Conservation (phyloP, 257 asterid genomes). For the Thymus quinquecostatus region DNA sequence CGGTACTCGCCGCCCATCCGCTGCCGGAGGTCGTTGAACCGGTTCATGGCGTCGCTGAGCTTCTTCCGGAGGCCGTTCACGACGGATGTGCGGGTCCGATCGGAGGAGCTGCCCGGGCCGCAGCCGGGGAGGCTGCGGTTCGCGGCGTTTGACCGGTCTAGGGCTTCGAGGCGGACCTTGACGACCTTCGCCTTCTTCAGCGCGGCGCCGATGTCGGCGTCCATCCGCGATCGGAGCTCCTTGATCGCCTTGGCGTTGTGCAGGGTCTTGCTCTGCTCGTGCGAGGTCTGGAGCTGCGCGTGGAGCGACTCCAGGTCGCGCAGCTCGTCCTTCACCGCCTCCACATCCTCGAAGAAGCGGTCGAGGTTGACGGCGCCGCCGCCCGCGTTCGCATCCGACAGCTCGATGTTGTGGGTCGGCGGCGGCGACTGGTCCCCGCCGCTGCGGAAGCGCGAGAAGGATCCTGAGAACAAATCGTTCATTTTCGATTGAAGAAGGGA, state of each 20-base stretch:
- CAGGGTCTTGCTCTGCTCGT: conserved; percentile 62
- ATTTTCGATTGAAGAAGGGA: conserved; percentile 22
- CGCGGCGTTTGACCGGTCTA: conserved; percentile 67
- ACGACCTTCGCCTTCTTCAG: conserved; percentile 58
- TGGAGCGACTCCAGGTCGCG: conserved; percentile 57
- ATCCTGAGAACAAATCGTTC: conserved; percentile 77
- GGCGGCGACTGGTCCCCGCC: conserved; percentile 53
- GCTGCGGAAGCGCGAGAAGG: conserved; percentile 60
- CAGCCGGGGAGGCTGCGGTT: conserved; percentile 62
- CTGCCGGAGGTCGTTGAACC: conserved; percentile 65
- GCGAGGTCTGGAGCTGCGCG: conserved; percentile 51
- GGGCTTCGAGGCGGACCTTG: conserved; percentile 57
- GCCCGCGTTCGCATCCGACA: conserved; percentile 25
- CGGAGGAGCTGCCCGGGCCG: conserved; percentile 76
- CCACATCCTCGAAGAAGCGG: conserved; percentile 72
- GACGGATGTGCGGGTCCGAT: conserved; percentile 68
- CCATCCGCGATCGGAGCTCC: conserved; percentile 49
- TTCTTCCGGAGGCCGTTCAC: conserved; percentile 70
- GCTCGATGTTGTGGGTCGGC: conserved; percentile 45
- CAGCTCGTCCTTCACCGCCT: conserved; percentile 67
- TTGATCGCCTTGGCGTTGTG: conserved; percentile 47
- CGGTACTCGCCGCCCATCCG: conserved; percentile 58
- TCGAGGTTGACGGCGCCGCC: conserved; percentile 61
- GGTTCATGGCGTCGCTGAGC: conserved; percentile 61
- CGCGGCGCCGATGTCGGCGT: conserved; percentile 37